Conservation (phyloP, 2,329 filamentous ascomycete genomes). For the Neoscytalidium dimidiatum region DNA sequence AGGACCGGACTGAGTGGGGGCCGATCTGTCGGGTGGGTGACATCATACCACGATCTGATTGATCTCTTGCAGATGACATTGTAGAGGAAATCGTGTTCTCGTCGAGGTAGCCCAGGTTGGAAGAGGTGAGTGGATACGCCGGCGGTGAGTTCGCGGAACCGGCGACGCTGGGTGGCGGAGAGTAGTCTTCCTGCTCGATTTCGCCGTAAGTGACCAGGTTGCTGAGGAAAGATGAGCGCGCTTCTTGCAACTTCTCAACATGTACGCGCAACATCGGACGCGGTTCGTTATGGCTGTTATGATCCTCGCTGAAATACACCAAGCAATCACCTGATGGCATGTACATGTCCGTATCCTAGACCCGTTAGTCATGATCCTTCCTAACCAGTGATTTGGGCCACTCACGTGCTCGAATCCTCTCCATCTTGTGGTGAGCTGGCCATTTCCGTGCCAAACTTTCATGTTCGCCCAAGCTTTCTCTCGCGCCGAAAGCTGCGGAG, state of each 20-base stretch:
- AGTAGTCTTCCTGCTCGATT: slow-evolving; percentile 33
- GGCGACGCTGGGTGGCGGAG: slow-evolving; percentile 6
- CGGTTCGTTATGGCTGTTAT: slow-evolving; percentile 34
- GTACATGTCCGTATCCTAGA: slow-evolving; percentile 42
- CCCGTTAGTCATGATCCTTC: slow-evolving; percentile 13
- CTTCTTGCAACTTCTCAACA: slow-evolving; percentile 35
- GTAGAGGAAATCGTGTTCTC: not conserved
- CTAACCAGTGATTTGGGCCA: not conserved
- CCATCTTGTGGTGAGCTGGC: slow-evolving; percentile 34
- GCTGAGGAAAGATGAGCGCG: slow-evolving; percentile 39
- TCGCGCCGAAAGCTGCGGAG: not conserved
- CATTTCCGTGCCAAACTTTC: slow-evolving; percentile 37
- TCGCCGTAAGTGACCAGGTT: slow-evolving; percentile 38
- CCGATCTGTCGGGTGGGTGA: not conserved
- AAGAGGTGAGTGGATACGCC: slow-evolving; percentile 3
- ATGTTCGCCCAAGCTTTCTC: slow-evolving; percentile 39
- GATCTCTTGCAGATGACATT: not conserved
- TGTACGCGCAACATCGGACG: slow-evolving; percentile 38
- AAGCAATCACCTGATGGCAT: slow-evolving; percentile 33
- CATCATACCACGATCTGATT: slow-evolving; percentile 5
- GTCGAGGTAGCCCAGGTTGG: slow-evolving; percentile 12
- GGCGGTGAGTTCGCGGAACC: slow-evolving; percentile 9
- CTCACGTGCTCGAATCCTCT: slow-evolving; percentile 40
- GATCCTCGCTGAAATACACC: slow-evolving; percentile 40
- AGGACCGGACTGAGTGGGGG: not conserved